Percentiles rank a stretch among this genome's conserved stretches.
These are phyloP conservation scores for grape (Vitis vinifera) DNA, from an alignment of 164 flowering plant species.

Conservation along the genomic window DNA sequence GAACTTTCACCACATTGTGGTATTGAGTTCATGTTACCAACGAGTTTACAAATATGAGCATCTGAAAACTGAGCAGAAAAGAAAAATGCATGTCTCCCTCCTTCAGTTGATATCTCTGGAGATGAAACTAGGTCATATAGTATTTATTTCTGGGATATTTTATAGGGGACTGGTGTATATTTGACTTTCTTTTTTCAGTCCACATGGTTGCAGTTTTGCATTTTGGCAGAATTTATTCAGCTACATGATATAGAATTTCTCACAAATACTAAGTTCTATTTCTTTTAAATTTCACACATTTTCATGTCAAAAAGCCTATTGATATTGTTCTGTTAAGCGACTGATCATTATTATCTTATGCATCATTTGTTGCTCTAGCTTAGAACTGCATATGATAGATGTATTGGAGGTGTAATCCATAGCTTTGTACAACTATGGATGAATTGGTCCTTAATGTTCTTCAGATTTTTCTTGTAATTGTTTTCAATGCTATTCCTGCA, in stretches of 20 bases:
- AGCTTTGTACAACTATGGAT: too few relatives aligned
- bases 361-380: too few relatives aligned
- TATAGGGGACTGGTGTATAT: neutral
- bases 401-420: too few relatives aligned
- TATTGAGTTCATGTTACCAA: too few relatives aligned
- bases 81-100: neutral
- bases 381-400: too few relatives aligned
- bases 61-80: neutral
- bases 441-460: too few relatives aligned
- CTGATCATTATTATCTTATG: too few relatives aligned
- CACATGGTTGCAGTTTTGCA: neutral
- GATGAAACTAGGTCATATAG: conserved; percentile 5
- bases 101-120: neutral
- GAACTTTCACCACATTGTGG: conserved; percentile 1
- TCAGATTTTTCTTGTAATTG: too few relatives aligned
- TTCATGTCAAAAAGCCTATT: too few relatives aligned
- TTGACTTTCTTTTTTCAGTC: neutral
- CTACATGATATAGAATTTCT: neutral
- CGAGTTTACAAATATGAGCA: neutral
- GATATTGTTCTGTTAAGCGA: too few relatives aligned
- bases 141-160: conserved; percentile 4
- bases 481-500: too few relatives aligned
- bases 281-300: neutral
- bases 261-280: neutral
- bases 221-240: neutral